These are phyloP conservation scores for Aspergillus coremiiformis DNA, from an alignment of 495 filamentous ascomycete genomes.

Conservation along the genomic window DNA sequence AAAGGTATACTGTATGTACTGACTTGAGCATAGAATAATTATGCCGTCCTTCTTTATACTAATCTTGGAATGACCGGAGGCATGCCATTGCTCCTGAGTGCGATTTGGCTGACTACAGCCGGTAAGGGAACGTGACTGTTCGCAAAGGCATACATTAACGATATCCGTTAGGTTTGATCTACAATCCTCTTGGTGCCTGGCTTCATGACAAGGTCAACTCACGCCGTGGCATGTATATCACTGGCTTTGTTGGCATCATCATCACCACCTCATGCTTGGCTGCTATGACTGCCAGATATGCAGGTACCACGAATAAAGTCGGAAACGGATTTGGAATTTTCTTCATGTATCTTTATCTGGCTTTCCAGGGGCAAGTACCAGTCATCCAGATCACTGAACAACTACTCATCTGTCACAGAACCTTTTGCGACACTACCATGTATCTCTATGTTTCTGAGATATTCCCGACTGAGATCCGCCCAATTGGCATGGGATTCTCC, in stretches of 20 bases:
- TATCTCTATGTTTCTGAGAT: constrained; percentile 47
- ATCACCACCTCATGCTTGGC: constrained; percentile 33
- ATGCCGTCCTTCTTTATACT: constrained; percentile 43
- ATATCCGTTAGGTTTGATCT: constrained; percentile 26
- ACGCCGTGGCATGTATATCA: constrained; percentile 38
- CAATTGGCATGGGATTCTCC: constrained; percentile 42
- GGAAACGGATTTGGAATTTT: constrained; percentile 41
- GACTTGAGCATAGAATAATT: constrained; percentile 33
- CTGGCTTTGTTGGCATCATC: constrained; percentile 32
- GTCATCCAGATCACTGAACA: constrained; percentile 13
- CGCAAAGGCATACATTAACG: constrained; percentile 7
- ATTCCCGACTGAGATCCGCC: constrained; percentile 44
- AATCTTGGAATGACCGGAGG: constrained; percentile 37
- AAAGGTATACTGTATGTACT: constrained; percentile 1
- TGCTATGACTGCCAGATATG: constrained; percentile 36
- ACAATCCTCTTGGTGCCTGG: constrained; percentile 41
- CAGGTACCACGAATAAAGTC: constrained; percentile 37
- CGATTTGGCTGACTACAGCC: constrained; percentile 41
- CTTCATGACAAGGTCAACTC: constrained; percentile 41
- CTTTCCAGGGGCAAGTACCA: constrained; percentile 35
- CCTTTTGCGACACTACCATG: constrained; percentile 44
- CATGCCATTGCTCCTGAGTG: constrained; percentile 43
- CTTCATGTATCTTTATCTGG: constrained; percentile 42
- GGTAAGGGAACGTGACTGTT: constrained; percentile 12
- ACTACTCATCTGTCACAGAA: constrained; percentile 18